Evolutionary conservation across 306 rosid genomes (phyloP).

Genomic region (Fragaria nilgerrensis): DNA sequence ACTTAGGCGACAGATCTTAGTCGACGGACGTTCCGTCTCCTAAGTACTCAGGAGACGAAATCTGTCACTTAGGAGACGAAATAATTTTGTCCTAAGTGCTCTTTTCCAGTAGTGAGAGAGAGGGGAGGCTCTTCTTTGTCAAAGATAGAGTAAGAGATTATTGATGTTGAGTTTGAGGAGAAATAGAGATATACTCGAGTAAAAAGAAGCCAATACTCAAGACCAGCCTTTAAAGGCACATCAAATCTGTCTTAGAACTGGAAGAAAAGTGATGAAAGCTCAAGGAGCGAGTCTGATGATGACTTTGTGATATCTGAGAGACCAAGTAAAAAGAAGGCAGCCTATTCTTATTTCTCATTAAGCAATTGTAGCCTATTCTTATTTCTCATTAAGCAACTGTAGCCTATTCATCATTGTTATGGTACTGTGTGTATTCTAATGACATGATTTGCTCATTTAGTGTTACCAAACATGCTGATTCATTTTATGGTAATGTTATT

Average conservation of each 20-base stretch:
- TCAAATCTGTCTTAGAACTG: slow-evolving; percentile 30
- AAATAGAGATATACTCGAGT: slow-evolving; percentile 42
- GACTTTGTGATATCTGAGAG: slow-evolving; percentile 21
- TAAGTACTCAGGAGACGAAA: no score
- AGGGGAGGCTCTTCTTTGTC: slow-evolving; percentile 35
- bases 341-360: slow-evolving; percentile 25
- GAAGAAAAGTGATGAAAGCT: slow-evolving; percentile 38
- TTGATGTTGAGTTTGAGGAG: slow-evolving; percentile 97
- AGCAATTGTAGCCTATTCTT: no score
- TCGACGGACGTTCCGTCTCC: no score
- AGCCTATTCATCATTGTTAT: slow-evolving; percentile 6
- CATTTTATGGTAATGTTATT: background rate
- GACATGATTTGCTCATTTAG: slow-evolving; percentile 12
- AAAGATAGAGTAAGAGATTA: slow-evolving; percentile 66
- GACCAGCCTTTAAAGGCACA: slow-evolving; percentile 32
- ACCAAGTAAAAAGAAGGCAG: slow-evolving; percentile 37
- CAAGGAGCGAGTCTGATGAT: slow-evolving; percentile 53
- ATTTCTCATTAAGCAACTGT: no score
- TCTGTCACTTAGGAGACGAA: no score
- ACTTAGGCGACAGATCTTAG: no score
- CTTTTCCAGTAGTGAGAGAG: no score
- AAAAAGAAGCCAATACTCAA: slow-evolving; percentile 21
- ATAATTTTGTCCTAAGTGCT: no score
- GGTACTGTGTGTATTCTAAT: background rate
- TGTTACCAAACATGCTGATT: background rate